Base-by-base conservation (phyloP, 441 rosid genomes). In the Gossypium gossypioides region DNA sequence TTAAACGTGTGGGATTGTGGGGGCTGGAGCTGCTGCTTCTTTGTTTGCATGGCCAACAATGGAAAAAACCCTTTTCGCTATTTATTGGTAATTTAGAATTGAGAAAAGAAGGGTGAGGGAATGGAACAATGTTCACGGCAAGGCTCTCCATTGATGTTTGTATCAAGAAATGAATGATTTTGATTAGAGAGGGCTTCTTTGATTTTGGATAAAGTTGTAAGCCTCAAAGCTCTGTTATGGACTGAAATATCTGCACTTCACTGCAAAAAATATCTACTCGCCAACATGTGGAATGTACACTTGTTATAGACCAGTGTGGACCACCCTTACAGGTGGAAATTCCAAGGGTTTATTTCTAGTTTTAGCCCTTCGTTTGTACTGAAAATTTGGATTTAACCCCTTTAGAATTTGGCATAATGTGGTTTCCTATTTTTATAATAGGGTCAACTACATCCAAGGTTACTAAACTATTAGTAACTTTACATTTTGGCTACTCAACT, bases 111-210 rank as follows among this genome's bases (percentile, higher is more conserved):
- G 81, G 71, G 19, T 79, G 80, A 69, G 86, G 69, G 50, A 82
- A 61, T 13, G 82, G 81, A 27, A 80, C 76, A 74, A 80, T 24
- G 21, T 24, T 54, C 58, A 19, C 48, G 0, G 87, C 69, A 16
- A 77, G 78, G 77, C 86, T 61, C 72, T 85, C 91, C 93, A 87
- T 83, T 40, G 79, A 56, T 55, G 67, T 3, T 68, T 6, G 1
- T 19, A 12, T 27, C 16, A 6, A 52, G 73, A 40, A 55, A 0
- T 27, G 62, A 69, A 52, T 27, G 32, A 22, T 56, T 55, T 56
- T 55, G n/a, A 56, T 56, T 56, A 9, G 34, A 19, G 5, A 32
- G 37, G 37, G 37, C 37, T 12, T 22, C 6, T 58, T 58, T 4
- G 66, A 44, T 21, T 70, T 57, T 40, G 65, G 73, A 44, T 24